Evolutionary conservation across 78 protist species (phyloP), one percentile per base, ranked within the genome.

Genomic region (Paratrimastix pyriformis): DNA sequence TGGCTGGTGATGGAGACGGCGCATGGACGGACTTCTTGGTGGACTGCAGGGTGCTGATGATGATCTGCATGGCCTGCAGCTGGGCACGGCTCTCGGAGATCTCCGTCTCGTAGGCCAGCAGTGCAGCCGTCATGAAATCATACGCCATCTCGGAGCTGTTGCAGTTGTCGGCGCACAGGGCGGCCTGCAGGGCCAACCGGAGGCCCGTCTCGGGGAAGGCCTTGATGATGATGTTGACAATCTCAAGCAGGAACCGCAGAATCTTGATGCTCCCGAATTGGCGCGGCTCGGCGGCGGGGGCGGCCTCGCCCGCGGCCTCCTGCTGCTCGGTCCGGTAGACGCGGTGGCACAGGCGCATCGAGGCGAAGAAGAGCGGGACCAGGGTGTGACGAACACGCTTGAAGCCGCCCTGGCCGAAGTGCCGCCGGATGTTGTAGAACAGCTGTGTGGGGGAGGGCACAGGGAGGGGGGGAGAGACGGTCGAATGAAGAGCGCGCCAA

Each of bases 31-130:
- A 52, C 43, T 43, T 15, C 7, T 8, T 9, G 32, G 77, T n/a
- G 24, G 46, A 24, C 52, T 76, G 68, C 48, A 93, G 82, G 4
- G 93, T 76, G 29, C 84, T 72, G 60, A 86, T 77, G 42, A 88
- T 50, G 37, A 82, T 43, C 18, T 65, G 30, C 54, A 94, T 40
- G 5, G 89, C 88, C 4, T n/a, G 45, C 21, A 68, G 30, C 75
- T 89, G 94, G 8, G 76, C 76, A 73, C 71, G 71, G 55, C 84
- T 72, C 55, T 88, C 96, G 6, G 84, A 45, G 50, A 89, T 71
- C 38, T 86, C 90, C 42, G 92, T 97, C 78, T 96, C 97, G 86
- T 82, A 93, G 57, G 88, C 37, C 2, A 68, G 0, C 52, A 92
- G 82, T 2, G 97, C 97, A 80, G 87, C 73, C 32, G 74, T 39